Evolutionary conservation across 345 rosid species (phyloP).

Genomic region (Dipteronia sinensis): DNA sequence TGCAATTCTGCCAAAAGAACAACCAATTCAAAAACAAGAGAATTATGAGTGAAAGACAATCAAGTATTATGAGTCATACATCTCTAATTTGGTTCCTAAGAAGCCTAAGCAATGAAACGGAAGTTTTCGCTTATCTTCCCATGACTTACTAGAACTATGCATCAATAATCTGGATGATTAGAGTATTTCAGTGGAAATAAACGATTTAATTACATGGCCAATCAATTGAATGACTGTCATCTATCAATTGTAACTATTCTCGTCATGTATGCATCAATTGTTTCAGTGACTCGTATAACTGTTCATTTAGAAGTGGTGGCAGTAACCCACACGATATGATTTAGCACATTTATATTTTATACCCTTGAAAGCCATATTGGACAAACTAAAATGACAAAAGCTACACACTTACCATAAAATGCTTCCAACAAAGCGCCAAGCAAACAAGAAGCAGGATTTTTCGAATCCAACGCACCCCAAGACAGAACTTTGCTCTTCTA

Average conservation of each 20-base stretch:
- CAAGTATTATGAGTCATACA: neutral
- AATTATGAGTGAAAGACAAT: neutral
- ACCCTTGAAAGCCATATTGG: neutral
- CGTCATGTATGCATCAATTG: neutral
- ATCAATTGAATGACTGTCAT: neutral
- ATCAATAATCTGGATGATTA: neutral
- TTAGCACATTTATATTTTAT: no score
- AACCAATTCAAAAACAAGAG: conserved; percentile 11
- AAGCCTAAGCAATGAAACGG: neutral
- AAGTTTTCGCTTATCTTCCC: neutral
- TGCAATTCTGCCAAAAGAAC: conserved; percentile 58
- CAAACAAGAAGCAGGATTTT: conserved; percentile 59
- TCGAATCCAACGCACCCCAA: conserved; percentile 49
- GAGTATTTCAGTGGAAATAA: neutral
- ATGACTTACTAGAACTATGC: neutral
- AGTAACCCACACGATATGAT: no score
- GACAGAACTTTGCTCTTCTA: conserved; percentile 29
- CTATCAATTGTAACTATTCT: neutral
- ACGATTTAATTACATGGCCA: neutral
- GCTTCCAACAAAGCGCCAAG: conserved; percentile 73
- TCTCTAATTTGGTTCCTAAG: neutral
- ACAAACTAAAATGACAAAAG: conserved; percentile 3
- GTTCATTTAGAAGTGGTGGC: neutral
- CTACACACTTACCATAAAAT: conserved; percentile 55
- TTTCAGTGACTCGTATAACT: neutral